phyloP scores from a whole-genome alignment of 768 basidiomycete species.

The Rhizopogon vulgaris region DNA sequence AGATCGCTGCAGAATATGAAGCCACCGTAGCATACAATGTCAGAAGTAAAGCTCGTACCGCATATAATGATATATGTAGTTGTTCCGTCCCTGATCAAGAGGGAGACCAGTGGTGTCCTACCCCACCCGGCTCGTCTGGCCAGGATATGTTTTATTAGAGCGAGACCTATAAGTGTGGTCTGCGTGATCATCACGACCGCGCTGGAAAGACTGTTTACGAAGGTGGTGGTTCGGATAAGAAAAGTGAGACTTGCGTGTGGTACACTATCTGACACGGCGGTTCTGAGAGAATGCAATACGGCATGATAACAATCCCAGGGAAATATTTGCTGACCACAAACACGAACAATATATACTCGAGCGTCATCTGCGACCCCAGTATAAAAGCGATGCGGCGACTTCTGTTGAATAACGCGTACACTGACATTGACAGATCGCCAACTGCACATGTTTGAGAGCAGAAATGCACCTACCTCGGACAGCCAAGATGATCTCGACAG shows the following conservation, averaged over 20 bases:
- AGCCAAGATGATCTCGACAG: constrained; percentile 18
- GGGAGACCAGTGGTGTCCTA: constrained; percentile 31
- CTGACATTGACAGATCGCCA: constrained; percentile 1
- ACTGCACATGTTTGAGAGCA: neutral
- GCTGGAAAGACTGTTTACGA: constrained; percentile 11
- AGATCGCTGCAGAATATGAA: neutral
- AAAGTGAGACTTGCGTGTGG: neutral
- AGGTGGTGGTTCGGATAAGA: neutral
- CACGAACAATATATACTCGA: constrained; percentile 11
- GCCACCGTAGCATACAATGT: neutral
- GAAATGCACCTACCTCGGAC: constrained; percentile 15
- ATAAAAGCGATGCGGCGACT: constrained; percentile 19
- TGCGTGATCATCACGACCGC: constrained; percentile 30
- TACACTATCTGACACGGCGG: neutral
- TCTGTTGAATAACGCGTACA: constrained; percentile 29
- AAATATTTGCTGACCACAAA: constrained; percentile 24
- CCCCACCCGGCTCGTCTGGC: constrained; percentile 34
- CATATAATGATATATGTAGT: constrained; percentile 37
- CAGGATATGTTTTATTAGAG: constrained; percentile 29
- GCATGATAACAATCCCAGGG: constrained; percentile 10
- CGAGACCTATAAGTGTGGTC: constrained; percentile 32
- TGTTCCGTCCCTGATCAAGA: constrained; percentile 41
- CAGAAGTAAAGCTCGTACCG: constrained; percentile 17
- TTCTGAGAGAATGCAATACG: constrained; percentile 1
- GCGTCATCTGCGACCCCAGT: neutral